Conservation (phyloP, 768 basidiomycete genomes). For the Wakefieldia striispora region DNA sequence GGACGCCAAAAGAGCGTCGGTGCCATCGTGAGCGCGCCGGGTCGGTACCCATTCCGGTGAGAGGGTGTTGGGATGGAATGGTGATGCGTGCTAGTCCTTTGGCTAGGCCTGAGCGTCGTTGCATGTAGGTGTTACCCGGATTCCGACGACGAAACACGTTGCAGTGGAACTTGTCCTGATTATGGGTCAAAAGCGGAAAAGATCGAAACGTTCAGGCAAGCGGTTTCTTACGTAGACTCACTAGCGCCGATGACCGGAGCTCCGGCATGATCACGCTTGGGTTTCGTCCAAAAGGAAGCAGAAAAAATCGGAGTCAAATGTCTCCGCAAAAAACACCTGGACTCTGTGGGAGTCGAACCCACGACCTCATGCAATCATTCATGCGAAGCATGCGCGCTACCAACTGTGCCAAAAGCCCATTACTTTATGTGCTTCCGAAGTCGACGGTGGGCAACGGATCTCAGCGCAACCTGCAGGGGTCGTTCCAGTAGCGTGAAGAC, state of each 20-base stretch:
- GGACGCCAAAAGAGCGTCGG: constrained; percentile 59
- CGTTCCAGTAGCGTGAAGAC: too few species aligned
- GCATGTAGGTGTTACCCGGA: constrained; percentile 48
- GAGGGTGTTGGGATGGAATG: constrained; percentile 38
- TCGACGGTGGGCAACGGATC: too few species aligned
- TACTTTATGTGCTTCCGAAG: too few species aligned
- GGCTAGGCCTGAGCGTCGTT: constrained; percentile 49
- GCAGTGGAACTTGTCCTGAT: constrained; percentile 3
- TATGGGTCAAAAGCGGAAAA: constrained; percentile 3
- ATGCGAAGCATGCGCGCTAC: constrained; percentile 63
- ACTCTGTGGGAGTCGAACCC: constrained; percentile 52
- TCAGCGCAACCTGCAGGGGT: neutral
- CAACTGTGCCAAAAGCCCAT: constrained; percentile 58
- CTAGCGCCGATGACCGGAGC: too few species aligned
- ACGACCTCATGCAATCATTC: constrained; percentile 49
- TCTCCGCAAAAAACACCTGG: too few species aligned
- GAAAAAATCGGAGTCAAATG: too few species aligned
- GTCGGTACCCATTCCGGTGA: constrained; percentile 44
- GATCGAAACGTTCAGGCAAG: neutral
- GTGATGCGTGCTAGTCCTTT: constrained; percentile 59
- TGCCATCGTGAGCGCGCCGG: constrained; percentile 51
- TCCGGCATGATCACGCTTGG: too few species aligned
- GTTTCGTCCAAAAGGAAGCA: neutral
- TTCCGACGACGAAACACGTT: neutral
- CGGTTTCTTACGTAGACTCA: too few species aligned